These are phyloP conservation scores for Kluyveromyces dobzhanskii DNA, from an alignment of 805 yeast genomes.

Conservation along the genomic window DNA sequence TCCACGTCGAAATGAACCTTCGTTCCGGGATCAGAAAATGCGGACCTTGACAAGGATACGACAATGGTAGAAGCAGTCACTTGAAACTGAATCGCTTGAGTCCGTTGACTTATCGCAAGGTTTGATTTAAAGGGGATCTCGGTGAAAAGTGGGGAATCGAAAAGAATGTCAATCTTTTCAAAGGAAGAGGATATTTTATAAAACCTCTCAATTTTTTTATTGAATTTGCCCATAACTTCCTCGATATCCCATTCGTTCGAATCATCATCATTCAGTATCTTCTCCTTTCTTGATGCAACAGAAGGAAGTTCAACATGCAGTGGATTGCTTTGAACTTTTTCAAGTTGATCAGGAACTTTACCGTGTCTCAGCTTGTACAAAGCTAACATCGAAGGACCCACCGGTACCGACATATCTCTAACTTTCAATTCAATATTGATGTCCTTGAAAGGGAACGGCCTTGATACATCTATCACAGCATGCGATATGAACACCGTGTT, in stretches of 20 bases:
- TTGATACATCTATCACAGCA: background rate
- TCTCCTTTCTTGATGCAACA: background rate
- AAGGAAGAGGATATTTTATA: conserved; percentile 9
- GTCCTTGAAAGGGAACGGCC: conserved; percentile 1
- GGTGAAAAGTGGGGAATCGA: conserved; percentile 17
- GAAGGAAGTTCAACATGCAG: background rate
- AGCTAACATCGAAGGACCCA: background rate
- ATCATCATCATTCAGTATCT: background rate
- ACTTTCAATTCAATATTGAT: conserved; percentile 14
- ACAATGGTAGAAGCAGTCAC: conserved; percentile 20
- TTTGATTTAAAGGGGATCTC: conserved; percentile 18
- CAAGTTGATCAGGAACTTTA: background rate
- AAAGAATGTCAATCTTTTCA: conserved; percentile 14
- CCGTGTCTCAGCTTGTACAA: conserved; percentile 3
- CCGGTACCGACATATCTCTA: conserved; percentile 16
- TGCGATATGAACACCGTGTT: background rate
- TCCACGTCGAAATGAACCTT: conserved; percentile 33
- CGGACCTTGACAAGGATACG: conserved; percentile 23
- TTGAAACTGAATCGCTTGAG: conserved; percentile 16
- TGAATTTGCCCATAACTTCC: background rate
- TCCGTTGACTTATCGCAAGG: conserved; percentile 14
- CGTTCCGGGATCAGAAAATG: conserved; percentile 37
- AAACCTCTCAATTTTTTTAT: conserved; percentile 1
- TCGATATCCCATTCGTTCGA: background rate
- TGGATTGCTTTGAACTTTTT: background rate